Evolutionary conservation across 805 yeast genomes (phyloP), one percentile per base, ranked within the genome.

Genomic region (Jamesozyma gamospora): DNA sequence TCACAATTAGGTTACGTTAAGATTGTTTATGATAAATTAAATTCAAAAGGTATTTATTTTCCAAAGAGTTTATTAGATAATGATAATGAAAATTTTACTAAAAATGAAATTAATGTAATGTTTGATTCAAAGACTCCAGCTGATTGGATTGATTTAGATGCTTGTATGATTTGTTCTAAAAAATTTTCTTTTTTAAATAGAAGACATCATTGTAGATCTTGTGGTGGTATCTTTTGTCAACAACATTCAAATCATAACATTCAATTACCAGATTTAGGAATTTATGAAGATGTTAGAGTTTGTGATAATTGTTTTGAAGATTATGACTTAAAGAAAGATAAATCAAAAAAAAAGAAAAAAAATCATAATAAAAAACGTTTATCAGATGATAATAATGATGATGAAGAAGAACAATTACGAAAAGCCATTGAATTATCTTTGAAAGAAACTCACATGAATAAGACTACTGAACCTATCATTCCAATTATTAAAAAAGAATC

Each of bases 81-180:
- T 6, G 24, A 21, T 21, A 8, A 21, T 21, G 24, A 8, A 21
- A 21, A 21, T 21, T 5, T 21, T 6, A 6, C 24, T 21, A 37
- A 35, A 4, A 40, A 39, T 12, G 56, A 46, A 13, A 32, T 41
- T 9, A 62, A 72, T 35, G 60, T 64, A 18, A 76, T 88, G 58
- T 75, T 90, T 36, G 96, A 90, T 52, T 75, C 95, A 2, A 82
- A 77, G 45, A 88, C 88, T 4, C 96, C 98, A 2, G 97, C 98
- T 0, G 96, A 87, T 50, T 92, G 98, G 98, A 79, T 83, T 17
- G 98, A 92, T 54, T 82, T 88, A 10, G 95, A 86, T 51, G 85
- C 85, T 3, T 92, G 98, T 61, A 88, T 92, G 96, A 77, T 85
- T 40, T 86, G 96, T 49, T 86, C 94, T 37, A 75, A 70, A 32